Percentiles rank a stretch among this genome's conserved stretches.
Conservation (phyloP, 768 basidiomycete species). For the Gautieria morchelliformis region DNA sequence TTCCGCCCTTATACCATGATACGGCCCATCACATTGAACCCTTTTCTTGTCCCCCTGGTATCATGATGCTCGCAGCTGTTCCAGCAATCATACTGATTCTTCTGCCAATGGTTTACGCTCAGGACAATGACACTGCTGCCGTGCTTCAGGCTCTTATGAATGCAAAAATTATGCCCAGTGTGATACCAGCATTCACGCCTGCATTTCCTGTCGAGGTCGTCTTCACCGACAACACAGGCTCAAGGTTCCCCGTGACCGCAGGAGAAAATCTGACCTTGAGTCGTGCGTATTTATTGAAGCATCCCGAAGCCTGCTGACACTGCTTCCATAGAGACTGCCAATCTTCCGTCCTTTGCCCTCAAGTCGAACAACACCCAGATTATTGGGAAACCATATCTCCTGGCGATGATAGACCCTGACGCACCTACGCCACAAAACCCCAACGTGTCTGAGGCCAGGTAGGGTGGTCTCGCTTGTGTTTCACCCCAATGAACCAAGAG, state of each 20-base stretch:
- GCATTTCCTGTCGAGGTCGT: background rate
- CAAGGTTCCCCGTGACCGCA: background rate
- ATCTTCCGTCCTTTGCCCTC: constrained; percentile 1
- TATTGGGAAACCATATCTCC: background rate
- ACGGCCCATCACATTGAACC: too few relatives aligned
- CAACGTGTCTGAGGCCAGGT: background rate
- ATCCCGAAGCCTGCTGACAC: background rate
- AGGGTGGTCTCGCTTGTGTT: background rate
- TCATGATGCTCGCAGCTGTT: background rate
- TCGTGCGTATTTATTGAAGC: background rate
- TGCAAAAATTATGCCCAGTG: constrained; percentile 2
- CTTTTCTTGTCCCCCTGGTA: background rate
- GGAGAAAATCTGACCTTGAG: background rate
- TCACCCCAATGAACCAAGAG: background rate
- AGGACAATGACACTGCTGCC: background rate
- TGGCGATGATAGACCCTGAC: constrained; percentile 6
- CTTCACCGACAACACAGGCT: background rate
- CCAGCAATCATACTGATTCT: background rate
- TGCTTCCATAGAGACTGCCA: background rate
- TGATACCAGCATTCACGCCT: background rate
- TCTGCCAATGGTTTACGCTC: background rate
- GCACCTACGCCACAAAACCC: background rate
- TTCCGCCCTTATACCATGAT: too few relatives aligned
- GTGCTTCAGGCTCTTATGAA: background rate
- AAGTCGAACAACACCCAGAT: background rate